Evolutionary conservation across 192 early-diverging fungal genomes (phyloP).

Genomic region (Dissophora globulifera): DNA sequence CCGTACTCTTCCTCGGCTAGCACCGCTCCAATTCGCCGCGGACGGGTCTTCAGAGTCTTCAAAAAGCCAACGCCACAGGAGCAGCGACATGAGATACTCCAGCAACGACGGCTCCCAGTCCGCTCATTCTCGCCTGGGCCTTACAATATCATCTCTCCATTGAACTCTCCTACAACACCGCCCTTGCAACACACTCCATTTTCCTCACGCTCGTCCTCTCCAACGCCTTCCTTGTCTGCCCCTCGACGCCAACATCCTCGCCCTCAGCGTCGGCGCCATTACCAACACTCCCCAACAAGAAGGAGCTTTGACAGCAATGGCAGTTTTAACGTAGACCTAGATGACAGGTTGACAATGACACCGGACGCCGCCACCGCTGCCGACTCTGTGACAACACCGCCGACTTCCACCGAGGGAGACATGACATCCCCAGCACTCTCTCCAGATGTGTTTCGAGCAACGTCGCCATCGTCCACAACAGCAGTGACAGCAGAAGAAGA

Average conservation of each 20-base stretch:
- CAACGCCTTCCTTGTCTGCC: conserved; percentile 7
- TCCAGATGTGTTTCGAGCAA: no score
- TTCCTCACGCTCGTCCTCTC: conserved; percentile 12
- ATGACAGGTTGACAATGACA: not conserved
- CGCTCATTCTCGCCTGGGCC: not conserved
- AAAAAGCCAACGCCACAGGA: not conserved
- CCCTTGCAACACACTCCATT: conserved; percentile 3
- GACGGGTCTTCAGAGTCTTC: conserved; percentile 20
- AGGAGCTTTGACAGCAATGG: not conserved
- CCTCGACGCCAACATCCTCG: not conserved
- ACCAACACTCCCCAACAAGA: not conserved
- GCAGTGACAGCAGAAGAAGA: no score
- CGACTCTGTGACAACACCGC: not conserved
- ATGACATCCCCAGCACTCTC: no score
- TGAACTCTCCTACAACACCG: not conserved
- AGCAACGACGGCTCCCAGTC: not conserved
- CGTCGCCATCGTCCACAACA: no score
- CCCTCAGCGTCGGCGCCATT: not conserved
- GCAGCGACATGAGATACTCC: no score
- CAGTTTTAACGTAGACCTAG: no score
- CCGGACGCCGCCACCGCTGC: not conserved
- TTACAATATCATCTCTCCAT: not conserved
- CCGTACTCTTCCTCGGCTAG: conserved; percentile 32
- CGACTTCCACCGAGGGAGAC: conserved; percentile 1
- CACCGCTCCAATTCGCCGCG: conserved; percentile 31